These are phyloP conservation scores for Mychonastes homosphaera DNA, from an alignment of 139 green algal genomes.

Conservation along the genomic window DNA sequence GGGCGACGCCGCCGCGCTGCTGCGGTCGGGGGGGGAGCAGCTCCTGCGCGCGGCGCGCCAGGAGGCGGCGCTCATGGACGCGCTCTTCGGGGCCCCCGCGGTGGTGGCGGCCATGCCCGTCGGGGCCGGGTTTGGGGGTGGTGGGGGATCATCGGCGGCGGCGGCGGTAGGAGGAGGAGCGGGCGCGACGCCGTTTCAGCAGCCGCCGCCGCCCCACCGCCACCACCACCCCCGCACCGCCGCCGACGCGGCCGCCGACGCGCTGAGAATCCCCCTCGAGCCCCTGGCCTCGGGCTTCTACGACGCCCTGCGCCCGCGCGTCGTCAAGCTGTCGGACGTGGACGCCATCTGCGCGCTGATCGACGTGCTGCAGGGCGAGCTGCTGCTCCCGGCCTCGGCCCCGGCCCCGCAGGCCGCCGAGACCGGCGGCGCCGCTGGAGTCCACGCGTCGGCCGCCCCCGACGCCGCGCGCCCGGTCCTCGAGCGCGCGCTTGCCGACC, in stretches of 20 bases:
- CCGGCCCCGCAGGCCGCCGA: too few relatives aligned
- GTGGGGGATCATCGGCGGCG: neutral
- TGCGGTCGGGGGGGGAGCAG: constrained; percentile 52
- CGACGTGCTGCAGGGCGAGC: constrained; percentile 71
- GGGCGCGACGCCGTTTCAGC: too few relatives aligned
- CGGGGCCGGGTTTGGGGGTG: too few relatives aligned
- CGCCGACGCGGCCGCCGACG: constrained; percentile 11
- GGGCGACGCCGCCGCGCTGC: constrained; percentile 49
- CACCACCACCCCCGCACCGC: neutral
- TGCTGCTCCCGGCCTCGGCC: too few relatives aligned
- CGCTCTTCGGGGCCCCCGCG: constrained; percentile 77
- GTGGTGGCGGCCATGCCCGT: neutral
- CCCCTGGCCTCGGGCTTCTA: constrained; percentile 83
- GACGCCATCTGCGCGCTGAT: constrained; percentile 81
- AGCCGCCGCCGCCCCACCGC: neutral
- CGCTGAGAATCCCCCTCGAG: constrained; percentile 65
- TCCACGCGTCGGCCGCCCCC: too few relatives aligned
- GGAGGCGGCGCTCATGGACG: constrained; percentile 76
- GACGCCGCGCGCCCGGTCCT: too few relatives aligned
- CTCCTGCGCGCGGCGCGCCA: constrained; percentile 65
- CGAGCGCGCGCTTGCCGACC: too few relatives aligned
- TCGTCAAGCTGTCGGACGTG: constrained; percentile 70
- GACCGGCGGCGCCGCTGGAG: too few relatives aligned
- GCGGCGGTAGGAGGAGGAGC: neutral
- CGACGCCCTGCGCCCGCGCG: constrained; percentile 55